Evolutionary conservation across 2,329 filamentous ascomycete genomes (phyloP).

Genomic region (Pseudocercospora fijiensis): DNA sequence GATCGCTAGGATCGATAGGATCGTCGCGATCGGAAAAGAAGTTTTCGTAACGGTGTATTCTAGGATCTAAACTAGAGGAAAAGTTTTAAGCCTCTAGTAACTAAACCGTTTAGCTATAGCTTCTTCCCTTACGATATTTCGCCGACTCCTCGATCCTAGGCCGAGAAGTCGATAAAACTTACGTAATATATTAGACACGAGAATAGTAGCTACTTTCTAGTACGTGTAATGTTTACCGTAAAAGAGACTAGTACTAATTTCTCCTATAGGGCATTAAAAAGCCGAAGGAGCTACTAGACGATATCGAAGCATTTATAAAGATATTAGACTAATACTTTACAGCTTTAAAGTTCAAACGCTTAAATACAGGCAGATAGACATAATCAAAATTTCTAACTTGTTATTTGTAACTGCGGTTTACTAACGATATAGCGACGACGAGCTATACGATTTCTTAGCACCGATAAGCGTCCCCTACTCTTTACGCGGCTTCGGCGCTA

Average conservation of each 20-base stretch:
- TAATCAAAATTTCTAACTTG: neutral
- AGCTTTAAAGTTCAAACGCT: no score
- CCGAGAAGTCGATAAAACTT: slow-evolving; percentile 22
- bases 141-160: slow-evolving; percentile 37
- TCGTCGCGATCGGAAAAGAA: no score
- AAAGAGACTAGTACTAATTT: neutral
- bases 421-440: neutral
- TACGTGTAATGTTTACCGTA: neutral
- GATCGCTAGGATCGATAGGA: no score
- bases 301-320: slow-evolving; percentile 21
- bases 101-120: slow-evolving; percentile 43
- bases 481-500: neutral
- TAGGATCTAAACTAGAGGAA: neutral
- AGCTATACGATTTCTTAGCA: neutral
- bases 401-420: neutral
- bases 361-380: no score
- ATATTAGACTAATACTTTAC: neutral
- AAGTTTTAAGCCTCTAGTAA: slow-evolving; percentile 26
- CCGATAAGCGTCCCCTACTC: neutral
- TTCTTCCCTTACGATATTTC: slow-evolving; percentile 43
- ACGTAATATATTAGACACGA: slow-evolving; percentile 4
- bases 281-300: slow-evolving; percentile 25
- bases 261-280: slow-evolving; percentile 28
- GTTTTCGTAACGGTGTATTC: no score
- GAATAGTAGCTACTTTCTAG: neutral